Conservation (phyloP, 352 stramenopile genomes). For the Pythium grandisporangium region DNA sequence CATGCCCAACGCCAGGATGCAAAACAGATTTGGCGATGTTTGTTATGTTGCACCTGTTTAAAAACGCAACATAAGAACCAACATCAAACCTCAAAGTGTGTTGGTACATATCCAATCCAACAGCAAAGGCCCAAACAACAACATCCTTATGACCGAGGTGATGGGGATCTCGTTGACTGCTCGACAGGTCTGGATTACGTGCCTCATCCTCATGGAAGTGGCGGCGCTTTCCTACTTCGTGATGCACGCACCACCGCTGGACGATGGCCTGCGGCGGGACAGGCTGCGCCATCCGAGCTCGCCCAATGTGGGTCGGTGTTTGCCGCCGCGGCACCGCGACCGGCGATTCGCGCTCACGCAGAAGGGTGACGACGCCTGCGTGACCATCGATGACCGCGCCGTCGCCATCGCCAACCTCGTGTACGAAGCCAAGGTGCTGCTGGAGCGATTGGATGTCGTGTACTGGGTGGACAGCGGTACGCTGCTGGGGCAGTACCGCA, state of each 20-base stretch:
- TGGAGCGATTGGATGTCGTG: constrained; percentile 20
- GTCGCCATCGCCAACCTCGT: constrained; percentile 25
- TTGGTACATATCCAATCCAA: background rate
- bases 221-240: background rate
- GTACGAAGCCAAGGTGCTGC: constrained; percentile 19
- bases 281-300: background rate
- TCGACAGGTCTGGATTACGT: background rate
- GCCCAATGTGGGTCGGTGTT: background rate
- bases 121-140: too few species aligned
- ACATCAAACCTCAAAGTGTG: background rate
- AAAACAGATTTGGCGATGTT: too few species aligned
- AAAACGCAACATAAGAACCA: background rate
- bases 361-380: too few species aligned
- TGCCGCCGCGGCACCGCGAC: background rate
- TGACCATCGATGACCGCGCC: constrained; percentile 23
- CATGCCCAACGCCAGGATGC: too few species aligned
- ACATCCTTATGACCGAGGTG: background rate
- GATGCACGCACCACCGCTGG: background rate
- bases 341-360: background rate
- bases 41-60: too few species aligned
- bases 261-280: background rate
- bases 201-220: background rate
- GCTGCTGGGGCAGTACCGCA: constrained; percentile 39
- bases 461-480: constrained; percentile 56
- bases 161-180: background rate